These are phyloP conservation scores for Blastomyces parvus DNA, from an alignment of 2,329 filamentous ascomycete species.

Conservation along the genomic window DNA sequence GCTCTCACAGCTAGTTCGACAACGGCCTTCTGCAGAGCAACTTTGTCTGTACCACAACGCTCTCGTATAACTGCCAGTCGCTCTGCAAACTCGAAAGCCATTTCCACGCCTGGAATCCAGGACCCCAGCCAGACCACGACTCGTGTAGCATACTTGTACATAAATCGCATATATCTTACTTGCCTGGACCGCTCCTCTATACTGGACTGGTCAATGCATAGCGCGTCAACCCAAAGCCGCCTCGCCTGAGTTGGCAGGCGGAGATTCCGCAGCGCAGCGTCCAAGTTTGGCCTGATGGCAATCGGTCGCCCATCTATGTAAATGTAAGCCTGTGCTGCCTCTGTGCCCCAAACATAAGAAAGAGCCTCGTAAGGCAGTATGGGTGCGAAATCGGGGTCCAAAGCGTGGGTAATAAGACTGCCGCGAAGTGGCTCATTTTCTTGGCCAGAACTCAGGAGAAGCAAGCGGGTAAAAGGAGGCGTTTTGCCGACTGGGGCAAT, in stretches of 20 bases:
- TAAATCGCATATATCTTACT: conserved; percentile 12
- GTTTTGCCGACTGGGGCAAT: background rate
- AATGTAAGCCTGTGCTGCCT: background rate
- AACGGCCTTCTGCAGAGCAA: background rate
- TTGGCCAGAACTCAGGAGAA: conserved; percentile 3
- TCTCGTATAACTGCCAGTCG: background rate
- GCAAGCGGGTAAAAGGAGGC: conserved; percentile 8
- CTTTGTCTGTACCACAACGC: conserved; percentile 1
- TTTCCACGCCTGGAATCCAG: conserved; percentile 7
- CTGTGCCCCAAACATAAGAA: conserved; percentile 9
- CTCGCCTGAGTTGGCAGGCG: conserved; percentile 1
- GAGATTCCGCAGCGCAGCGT: conserved; percentile 8
- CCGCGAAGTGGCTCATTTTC: conserved; percentile 5
- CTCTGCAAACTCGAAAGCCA: conserved; percentile 9
- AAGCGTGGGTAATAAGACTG: background rate
- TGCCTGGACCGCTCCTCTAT: conserved; percentile 12
- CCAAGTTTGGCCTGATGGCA: conserved; percentile 5
- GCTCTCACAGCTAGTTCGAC: background rate
- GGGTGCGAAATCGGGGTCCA: background rate
- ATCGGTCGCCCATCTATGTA: conserved; percentile 1
- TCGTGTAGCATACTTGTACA: conserved; percentile 13
- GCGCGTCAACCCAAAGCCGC: conserved; percentile 14
- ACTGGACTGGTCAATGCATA: conserved; percentile 16
- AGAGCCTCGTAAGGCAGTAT: conserved; percentile 7
- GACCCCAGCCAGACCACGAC: conserved; percentile 14